These are phyloP conservation scores for Eucalyptus marginata DNA, from an alignment of 345 rosid species.

Conservation along the genomic window DNA sequence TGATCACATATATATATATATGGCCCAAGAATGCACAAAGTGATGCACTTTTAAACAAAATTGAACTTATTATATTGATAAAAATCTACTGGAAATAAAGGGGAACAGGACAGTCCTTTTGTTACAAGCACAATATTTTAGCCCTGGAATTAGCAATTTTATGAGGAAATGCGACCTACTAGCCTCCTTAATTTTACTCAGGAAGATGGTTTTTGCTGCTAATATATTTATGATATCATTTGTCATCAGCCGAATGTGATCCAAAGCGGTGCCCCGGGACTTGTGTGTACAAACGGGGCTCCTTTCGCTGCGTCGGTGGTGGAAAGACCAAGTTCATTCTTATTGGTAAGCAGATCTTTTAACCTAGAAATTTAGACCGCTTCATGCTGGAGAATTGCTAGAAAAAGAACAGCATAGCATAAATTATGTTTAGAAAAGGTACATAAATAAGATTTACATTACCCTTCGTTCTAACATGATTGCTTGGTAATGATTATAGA, in stretches of 20 bases:
- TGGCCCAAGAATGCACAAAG: too few relatives aligned
- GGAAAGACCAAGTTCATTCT: too few relatives aligned
- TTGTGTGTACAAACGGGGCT: neutral
- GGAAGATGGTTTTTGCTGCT: neutral
- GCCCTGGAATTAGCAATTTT: neutral
- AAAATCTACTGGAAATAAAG: neutral
- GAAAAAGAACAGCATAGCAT: neutral
- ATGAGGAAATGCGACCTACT: neutral
- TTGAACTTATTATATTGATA: neutral
- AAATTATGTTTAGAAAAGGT: too few relatives aligned
- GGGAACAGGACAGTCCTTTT: neutral
- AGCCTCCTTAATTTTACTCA: neutral
- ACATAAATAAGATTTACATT: neutral
- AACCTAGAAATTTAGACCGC: neutral
- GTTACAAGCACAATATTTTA: neutral
- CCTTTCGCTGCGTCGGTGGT: neutral
- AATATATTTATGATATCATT: too few relatives aligned
- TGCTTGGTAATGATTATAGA: neutral
- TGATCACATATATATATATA: too few relatives aligned
- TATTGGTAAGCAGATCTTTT: too few relatives aligned
- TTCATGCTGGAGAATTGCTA: rapidly evolving
- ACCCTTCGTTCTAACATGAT: neutral
- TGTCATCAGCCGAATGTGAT: neutral
- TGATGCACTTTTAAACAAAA: neutral
- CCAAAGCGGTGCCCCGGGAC: neutral